Conservation (phyloP, 192 early-diverging fungal species). For the Phlyctochytrium arcticum region DNA sequence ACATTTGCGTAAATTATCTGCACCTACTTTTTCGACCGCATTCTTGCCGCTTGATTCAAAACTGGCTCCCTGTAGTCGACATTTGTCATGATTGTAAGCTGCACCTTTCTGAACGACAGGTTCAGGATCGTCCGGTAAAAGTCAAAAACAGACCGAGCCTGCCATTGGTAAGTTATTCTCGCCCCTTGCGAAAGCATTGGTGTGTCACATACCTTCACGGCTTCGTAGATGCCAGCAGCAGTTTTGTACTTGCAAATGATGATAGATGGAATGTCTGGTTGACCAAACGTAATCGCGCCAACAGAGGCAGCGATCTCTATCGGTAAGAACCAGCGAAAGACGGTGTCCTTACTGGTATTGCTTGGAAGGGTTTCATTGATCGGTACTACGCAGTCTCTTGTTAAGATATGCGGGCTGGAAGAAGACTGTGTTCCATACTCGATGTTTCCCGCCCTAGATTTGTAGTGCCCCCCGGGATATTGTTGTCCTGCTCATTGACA, state of each 20-base stretch:
- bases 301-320: slow-evolving; percentile 59
- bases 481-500: no score
- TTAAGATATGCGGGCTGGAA: neutral
- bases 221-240: slow-evolving; percentile 52
- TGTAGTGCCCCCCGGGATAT: neutral
- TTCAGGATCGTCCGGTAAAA: slow-evolving; percentile 55
- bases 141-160: slow-evolving; percentile 55
- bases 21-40: slow-evolving; percentile 20
- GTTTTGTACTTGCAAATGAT: slow-evolving; percentile 56
- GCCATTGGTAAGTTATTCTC: neutral
- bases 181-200: neutral
- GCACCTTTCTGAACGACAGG: slow-evolving; percentile 46
- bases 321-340: slow-evolving; percentile 60
- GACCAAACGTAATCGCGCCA: slow-evolving; percentile 70
- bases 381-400: neutral
- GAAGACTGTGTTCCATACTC: neutral
- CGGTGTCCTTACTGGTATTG: slow-evolving; percentile 22
- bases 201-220: slow-evolving; percentile 14
- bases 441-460: neutral
- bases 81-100: slow-evolving; percentile 55
- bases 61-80: slow-evolving; percentile 57
- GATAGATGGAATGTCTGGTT: slow-evolving; percentile 59
- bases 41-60: slow-evolving; percentile 41
- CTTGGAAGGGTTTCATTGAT: slow-evolving; percentile 1
- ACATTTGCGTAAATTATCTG: no score